A percentile compares a stretch with the other conserved stretches of the same genome.
phyloP scores from a whole-genome alignment of 192 early-diverging fungal genomes.

The Coemansia sp. region DNA sequence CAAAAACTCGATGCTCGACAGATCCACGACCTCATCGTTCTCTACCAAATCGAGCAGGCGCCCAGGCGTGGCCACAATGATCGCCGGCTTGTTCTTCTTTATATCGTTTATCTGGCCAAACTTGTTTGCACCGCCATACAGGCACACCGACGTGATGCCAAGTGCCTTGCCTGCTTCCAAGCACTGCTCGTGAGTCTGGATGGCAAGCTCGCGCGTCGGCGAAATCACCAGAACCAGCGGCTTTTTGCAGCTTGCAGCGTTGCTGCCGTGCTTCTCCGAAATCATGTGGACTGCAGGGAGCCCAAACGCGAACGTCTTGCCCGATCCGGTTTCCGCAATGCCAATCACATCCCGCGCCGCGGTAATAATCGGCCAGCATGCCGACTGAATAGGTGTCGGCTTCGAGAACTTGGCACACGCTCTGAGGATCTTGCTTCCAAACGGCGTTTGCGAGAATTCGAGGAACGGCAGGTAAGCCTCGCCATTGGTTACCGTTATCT shows the following conservation, averaged over 20 bases:
- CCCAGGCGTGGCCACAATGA: conserved; percentile 95
- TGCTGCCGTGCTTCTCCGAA: conserved; percentile 64
- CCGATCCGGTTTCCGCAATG: conserved; percentile 96
- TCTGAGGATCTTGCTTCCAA: conserved; percentile 65
- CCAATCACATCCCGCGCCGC: conserved; percentile 84
- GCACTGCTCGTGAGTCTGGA: conserved; percentile 92
- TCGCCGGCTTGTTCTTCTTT: conserved; percentile 44
- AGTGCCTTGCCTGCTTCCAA: conserved; percentile 64
- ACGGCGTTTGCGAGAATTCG: conserved; percentile 71
- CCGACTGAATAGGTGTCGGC: conserved; percentile 93
- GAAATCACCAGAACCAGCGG: conserved; percentile 85
- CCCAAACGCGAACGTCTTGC: conserved; percentile 93
- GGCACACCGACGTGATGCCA: conserved; percentile 66
- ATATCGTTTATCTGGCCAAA: conserved; percentile 64
- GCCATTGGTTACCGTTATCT: conserved; percentile 61
- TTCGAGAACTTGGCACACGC: conserved; percentile 67
- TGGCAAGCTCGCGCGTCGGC: conserved; percentile 93
- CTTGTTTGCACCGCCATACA: conserved; percentile 93
- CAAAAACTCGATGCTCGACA: conserved; percentile 79
- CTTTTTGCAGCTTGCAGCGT: conserved; percentile 60
- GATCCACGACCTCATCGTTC: conserved; percentile 69
- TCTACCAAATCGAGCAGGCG: conserved; percentile 91
- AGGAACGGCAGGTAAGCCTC: conserved; percentile 64
- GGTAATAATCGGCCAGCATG: conserved; percentile 87
- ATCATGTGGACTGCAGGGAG: conserved; percentile 88